Evolutionary conservation across 495 filamentous ascomycete genomes (phyloP).

Genomic region (Peziza echinospora): DNA sequence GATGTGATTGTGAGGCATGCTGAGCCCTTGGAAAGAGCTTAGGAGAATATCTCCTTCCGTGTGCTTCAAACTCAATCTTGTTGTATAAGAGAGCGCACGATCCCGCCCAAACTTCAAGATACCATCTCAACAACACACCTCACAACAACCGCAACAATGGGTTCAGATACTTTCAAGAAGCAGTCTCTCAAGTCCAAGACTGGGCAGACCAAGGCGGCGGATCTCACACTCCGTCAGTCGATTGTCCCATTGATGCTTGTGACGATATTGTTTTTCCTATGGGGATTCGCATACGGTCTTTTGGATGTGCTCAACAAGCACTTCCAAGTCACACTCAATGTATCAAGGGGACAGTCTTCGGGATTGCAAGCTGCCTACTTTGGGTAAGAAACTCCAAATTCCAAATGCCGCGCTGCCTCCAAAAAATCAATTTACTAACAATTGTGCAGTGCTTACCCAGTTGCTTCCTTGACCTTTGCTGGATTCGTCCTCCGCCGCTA

Average conservation of each 20-base stretch:
- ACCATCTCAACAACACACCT: too few species aligned
- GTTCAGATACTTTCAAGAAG: too few species aligned
- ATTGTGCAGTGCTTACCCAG: slow-evolving; percentile 13
- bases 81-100: too few species aligned
- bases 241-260: slow-evolving; percentile 11
- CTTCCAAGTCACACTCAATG: slow-evolving; percentile 25
- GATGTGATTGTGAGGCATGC: too few species aligned
- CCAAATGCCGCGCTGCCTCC: background rate
- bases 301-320: slow-evolving; percentile 34
- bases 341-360: slow-evolving; percentile 14
- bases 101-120: too few species aligned
- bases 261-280: slow-evolving; percentile 17
- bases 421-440: background rate
- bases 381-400: slow-evolving; percentile 6
- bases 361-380: slow-evolving; percentile 18
- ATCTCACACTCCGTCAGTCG: slow-evolving; percentile 13
- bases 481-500: slow-evolving; percentile 29
- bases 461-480: slow-evolving; percentile 15
- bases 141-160: too few species aligned
- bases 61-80: too few species aligned
- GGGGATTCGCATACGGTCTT: slow-evolving; percentile 28
- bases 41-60: too few species aligned
- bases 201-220: slow-evolving; percentile 13
- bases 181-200: background rate
- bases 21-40: too few species aligned